A percentile compares a stretch with the other conserved stretches of the same genome.
Evolutionary conservation across 2,329 filamentous ascomycete species (phyloP).

Genomic region (Neonectria sp.): DNA sequence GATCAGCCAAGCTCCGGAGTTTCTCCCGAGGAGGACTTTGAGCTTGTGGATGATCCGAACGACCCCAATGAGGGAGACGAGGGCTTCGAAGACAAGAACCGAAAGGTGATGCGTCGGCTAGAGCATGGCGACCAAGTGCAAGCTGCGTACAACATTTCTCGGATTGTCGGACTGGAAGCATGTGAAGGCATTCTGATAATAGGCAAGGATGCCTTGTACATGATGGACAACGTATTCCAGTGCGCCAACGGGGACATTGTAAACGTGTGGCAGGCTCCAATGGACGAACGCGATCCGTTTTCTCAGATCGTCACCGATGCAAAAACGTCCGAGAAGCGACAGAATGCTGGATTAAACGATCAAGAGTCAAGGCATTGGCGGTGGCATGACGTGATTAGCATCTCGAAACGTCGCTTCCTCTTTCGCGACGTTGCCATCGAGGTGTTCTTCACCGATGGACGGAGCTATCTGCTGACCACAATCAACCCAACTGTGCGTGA

Average conservation of each 20-base stretch:
- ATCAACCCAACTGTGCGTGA: constrained; percentile 82
- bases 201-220: constrained; percentile 91
- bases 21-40: constrained; percentile 87
- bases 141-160: constrained; percentile 94
- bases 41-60: constrained; percentile 94
- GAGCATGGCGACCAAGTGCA: constrained; percentile 93
- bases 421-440: constrained; percentile 98
- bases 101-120: constrained; percentile 95
- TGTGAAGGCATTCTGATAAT: constrained; percentile 94
- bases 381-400: constrained; percentile 94
- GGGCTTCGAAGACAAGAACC: constrained; percentile 96
- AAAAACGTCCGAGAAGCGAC: constrained; percentile 73
- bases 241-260: constrained; percentile 96
- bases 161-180: constrained; percentile 93
- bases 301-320: constrained; percentile 89
- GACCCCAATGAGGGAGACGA: constrained; percentile 81
- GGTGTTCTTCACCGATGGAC: constrained; percentile 96
- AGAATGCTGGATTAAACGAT: constrained; percentile 69
- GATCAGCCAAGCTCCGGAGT: constrained; percentile 46
- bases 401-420: constrained; percentile 94
- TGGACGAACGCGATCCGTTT: constrained; percentile 94
- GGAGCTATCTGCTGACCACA: constrained; percentile 92
- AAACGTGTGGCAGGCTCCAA: constrained; percentile 93
- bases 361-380: constrained; percentile 93
- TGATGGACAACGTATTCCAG: constrained; percentile 97